Conservation (phyloP, 768 basidiomycete species). For the Paxillus involutus region DNA sequence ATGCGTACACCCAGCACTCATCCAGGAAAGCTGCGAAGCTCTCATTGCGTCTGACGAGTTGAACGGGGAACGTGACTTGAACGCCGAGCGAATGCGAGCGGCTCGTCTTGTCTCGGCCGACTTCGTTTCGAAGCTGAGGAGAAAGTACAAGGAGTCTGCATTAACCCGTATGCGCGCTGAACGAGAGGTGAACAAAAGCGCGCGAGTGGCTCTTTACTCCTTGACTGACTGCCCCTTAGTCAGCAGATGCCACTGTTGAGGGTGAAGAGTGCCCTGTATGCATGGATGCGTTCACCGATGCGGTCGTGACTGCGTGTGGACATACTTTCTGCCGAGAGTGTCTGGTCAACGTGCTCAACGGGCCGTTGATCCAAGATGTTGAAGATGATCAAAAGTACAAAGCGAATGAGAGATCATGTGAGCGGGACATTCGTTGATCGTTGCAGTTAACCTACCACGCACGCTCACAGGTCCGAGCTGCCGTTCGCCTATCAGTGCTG, state of each 20-base stretch:
- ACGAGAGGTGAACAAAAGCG: conserved; percentile 40
- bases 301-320: conserved; percentile 56
- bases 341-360: conserved; percentile 47
- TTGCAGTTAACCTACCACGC: neutral
- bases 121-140: conserved; percentile 52
- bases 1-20: conserved; percentile 66
- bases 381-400: conserved; percentile 39
- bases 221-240: conserved; percentile 31
- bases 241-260: conserved; percentile 47
- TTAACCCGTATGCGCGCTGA: conserved; percentile 51
- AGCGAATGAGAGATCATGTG: conserved; percentile 51
- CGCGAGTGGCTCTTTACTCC: neutral
- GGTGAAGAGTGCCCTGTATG: conserved; percentile 65
- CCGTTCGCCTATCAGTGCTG: conserved; percentile 45
- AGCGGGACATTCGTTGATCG: conserved; percentile 14
- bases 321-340: conserved; percentile 68
- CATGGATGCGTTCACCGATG: conserved; percentile 53
- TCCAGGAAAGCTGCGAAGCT: conserved; percentile 53
- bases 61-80: conserved; percentile 27
- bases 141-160: conserved; percentile 41
- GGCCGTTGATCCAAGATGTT: conserved; percentile 32
- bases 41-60: conserved; percentile 43
- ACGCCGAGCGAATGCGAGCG: conserved; percentile 48
- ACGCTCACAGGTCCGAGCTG: conserved; percentile 57
- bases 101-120: conserved; percentile 39